Conservation (phyloP, 176 grass and related monocot genomes). For the Panicum miliaceum region DNA sequence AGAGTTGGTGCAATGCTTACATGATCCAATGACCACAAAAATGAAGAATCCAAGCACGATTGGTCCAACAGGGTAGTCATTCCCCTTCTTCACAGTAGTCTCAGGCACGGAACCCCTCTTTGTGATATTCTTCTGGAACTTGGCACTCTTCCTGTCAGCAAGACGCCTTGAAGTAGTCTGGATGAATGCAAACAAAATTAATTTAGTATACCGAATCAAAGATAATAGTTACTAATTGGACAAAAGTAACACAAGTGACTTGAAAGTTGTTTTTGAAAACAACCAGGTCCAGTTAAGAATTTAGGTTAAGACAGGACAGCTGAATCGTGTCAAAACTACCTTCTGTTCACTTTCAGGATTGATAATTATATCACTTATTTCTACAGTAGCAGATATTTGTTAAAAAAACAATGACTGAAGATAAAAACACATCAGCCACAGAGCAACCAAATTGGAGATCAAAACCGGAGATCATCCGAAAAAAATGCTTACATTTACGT, state of each 20-base stretch:
- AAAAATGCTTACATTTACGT: background rate
- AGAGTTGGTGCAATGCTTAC: constrained; percentile 32
- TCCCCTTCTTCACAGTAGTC: constrained; percentile 61
- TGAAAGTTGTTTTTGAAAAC: background rate
- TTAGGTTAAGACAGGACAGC: background rate
- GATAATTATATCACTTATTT: background rate
- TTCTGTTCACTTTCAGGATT: background rate
- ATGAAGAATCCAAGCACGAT: constrained; percentile 66
- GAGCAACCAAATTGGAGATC: background rate
- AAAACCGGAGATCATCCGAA: background rate
- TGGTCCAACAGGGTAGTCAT: constrained; percentile 69
- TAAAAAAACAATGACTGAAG: background rate
- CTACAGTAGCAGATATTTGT: background rate
- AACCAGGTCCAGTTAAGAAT: background rate
- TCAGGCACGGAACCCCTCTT: constrained; percentile 61
- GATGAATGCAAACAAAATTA: constrained; percentile 30
- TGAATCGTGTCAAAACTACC: background rate
- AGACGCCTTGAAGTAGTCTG: constrained; percentile 70
- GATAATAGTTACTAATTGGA: background rate
- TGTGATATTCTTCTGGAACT: constrained; percentile 64
- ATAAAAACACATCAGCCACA: background rate
- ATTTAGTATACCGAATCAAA: constrained; percentile 30
- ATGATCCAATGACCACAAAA: constrained; percentile 72
- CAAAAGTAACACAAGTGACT: background rate
- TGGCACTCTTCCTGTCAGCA: constrained; percentile 63